These are phyloP conservation scores for Fusarium vanettenii DNA, from an alignment of 2,329 filamentous ascomycete genomes.

Conservation along the genomic window DNA sequence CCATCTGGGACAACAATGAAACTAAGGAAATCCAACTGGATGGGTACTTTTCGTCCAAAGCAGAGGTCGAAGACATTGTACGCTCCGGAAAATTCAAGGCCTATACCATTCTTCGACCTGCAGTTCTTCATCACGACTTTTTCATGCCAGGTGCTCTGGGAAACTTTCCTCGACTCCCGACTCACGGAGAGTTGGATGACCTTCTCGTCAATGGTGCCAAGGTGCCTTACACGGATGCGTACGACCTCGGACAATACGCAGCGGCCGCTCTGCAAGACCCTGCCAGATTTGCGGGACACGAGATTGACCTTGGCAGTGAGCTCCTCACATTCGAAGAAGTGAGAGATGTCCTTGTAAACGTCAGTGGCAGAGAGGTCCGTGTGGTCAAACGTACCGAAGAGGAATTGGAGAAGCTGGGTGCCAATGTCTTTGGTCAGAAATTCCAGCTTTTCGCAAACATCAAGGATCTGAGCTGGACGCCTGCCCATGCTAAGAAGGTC, in stretches of 20 bases:
- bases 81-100: conserved; percentile 40
- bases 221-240: not conserved
- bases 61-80: conserved; percentile 48
- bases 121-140: conserved; percentile 14
- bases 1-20: conserved; percentile 39
- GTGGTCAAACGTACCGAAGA: conserved; percentile 24
- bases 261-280: not conserved
- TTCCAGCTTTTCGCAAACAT: conserved; percentile 22
- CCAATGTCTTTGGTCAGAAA: not conserved
- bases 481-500: not conserved
- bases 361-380: conserved; percentile 46
- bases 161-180: not conserved
- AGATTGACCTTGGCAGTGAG: conserved; percentile 47
- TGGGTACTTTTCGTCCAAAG: conserved; percentile 52
- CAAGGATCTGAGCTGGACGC: conserved; percentile 4
- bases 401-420: conserved; percentile 9
- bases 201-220: not conserved
- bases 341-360: conserved; percentile 42
- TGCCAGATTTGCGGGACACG: conserved; percentile 41
- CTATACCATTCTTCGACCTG: conserved; percentile 50
- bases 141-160: not conserved
- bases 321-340: conserved; percentile 45
- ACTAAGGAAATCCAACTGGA: conserved; percentile 26
- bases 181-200: not conserved
- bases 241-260: not conserved